Percentiles rank a stretch among this genome's conserved stretches.
Conservation (phyloP, 1,284 basidiomycete genomes). For the Leucoagaricus sp. region DNA sequence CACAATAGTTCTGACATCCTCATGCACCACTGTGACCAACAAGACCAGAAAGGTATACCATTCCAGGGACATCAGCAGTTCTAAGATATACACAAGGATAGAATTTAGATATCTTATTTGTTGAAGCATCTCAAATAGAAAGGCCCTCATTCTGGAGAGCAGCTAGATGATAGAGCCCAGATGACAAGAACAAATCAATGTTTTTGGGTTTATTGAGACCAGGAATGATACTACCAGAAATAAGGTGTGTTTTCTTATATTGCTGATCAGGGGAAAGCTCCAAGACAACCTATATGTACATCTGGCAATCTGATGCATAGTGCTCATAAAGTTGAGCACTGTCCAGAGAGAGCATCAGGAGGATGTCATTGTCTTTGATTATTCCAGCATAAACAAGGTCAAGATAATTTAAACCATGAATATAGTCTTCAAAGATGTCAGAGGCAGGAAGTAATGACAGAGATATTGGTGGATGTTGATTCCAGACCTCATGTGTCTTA, state of each 20-base stretch:
- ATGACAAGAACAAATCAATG: slow-evolving; percentile 27
- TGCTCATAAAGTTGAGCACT: slow-evolving; percentile 16
- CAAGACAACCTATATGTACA: slow-evolving; percentile 26
- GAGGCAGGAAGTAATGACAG: no score
- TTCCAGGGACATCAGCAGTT: slow-evolving; percentile 13
- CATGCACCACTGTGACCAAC: slow-evolving; percentile 12
- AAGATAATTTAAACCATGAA: slow-evolving; percentile 3
- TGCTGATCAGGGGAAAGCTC: no score
- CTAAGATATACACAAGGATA: not conserved
- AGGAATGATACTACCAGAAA: no score
- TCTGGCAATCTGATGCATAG: slow-evolving; percentile 27
- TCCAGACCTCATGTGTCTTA: not conserved
- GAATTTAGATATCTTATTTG: not conserved
- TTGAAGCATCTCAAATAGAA: slow-evolving; percentile 25
- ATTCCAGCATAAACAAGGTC: not conserved
- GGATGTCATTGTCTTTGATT: slow-evolving; percentile 7
- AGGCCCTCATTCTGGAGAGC: slow-evolving; percentile 23
- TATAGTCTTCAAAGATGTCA: not conserved
- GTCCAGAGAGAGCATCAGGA: slow-evolving; percentile 13
- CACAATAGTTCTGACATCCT: slow-evolving; percentile 7
- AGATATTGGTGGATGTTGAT: not conserved
- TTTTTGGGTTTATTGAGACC: no score
- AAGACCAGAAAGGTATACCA: no score
- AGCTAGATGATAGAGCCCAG: slow-evolving; percentile 26
- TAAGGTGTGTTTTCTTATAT: no score